Conservation (phyloP, 495 filamentous ascomycete genomes). For the Annulohypoxylon maeteangense region DNA sequence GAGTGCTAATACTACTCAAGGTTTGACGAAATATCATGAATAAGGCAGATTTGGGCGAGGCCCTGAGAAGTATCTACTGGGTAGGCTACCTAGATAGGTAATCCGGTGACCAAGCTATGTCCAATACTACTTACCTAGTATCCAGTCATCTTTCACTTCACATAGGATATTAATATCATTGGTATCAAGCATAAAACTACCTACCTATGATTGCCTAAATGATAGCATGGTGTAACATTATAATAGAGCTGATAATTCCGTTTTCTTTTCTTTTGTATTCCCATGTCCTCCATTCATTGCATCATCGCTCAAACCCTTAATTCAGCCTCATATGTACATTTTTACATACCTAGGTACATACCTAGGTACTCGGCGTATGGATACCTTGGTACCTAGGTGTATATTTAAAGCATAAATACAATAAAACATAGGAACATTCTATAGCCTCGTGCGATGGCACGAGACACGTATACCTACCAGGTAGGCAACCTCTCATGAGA, state of each 20-base stretch:
- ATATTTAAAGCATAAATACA: too few species aligned
- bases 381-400: too few species aligned
- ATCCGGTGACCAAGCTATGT: too few species aligned
- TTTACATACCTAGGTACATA: too few species aligned
- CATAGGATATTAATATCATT: too few species aligned
- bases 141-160: background rate
- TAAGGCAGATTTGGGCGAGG: background rate
- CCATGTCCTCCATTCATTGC: background rate
- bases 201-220: too few species aligned
- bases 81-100: background rate
- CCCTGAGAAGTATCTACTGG: background rate
- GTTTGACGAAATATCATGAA: background rate
- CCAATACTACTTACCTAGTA: background rate
- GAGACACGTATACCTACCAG: background rate
- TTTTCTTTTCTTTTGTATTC: background rate
- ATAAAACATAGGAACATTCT: background rate
- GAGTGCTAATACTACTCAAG: background rate
- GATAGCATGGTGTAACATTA: too few species aligned
- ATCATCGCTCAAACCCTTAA: background rate
- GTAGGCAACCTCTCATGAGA: background rate
- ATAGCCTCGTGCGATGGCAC: too few species aligned
- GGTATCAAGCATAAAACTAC: too few species aligned
- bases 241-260: too few species aligned
- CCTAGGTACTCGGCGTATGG: too few species aligned
- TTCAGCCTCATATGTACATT: background rate